Evolutionary conservation across 129 eudicot genomes (phyloP).

Genomic region (Flaveria sonorensis): DNA sequence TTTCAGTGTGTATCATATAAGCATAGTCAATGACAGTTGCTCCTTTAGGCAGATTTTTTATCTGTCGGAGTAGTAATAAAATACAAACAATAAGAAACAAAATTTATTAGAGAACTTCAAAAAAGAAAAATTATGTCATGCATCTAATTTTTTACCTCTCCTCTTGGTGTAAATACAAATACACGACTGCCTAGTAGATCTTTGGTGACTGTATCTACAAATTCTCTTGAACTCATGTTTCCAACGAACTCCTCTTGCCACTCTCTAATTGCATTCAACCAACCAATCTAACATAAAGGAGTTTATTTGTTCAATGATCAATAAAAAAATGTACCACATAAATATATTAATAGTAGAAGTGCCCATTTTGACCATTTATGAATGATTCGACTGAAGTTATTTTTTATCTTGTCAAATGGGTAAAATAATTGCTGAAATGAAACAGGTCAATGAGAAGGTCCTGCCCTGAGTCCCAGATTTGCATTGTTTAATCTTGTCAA

Average conservation of each 20-base stretch:
- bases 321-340: background rate
- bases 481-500: too few relatives aligned
- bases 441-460: too few relatives aligned
- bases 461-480: too few relatives aligned
- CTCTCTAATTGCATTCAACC: conserved; percentile 97
- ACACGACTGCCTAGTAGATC: conserved; percentile 92
- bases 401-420: too few relatives aligned
- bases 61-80: conserved; percentile 41
- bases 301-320: background rate
- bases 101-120: conserved; percentile 1
- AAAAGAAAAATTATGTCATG: background rate
- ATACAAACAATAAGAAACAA: background rate
- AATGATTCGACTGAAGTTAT: background rate
- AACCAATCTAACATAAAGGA: conserved; percentile 60
- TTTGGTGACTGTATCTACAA: conserved; percentile 84
- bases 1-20: conserved; percentile 90
- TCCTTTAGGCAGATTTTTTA: conserved; percentile 89
- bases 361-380: background rate
- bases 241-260: conserved; percentile 99
- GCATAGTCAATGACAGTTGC: conserved; percentile 93
- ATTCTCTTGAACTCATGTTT: conserved; percentile 94
- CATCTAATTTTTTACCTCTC: conserved; percentile 65
- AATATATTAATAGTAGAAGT: conserved; percentile 4
- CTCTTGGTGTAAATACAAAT: conserved; percentile 91
- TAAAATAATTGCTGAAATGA: too few relatives aligned